Conservation (phyloP, 352 stramenopile genomes). For the Globisporangium barbulae region DNA sequence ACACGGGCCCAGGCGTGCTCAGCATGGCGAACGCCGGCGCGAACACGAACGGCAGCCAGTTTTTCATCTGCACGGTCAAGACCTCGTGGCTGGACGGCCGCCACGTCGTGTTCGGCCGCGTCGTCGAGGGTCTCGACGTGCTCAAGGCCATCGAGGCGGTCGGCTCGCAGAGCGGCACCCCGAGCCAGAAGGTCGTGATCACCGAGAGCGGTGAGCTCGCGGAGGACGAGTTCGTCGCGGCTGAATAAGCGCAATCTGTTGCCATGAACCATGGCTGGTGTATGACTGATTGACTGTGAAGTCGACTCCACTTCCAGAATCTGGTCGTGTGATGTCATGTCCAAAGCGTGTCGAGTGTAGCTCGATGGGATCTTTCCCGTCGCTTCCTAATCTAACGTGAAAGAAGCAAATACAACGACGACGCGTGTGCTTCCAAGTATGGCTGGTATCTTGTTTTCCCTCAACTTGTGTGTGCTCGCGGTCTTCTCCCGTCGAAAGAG, state of each 20-base stretch:
- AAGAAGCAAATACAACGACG: too few species aligned
- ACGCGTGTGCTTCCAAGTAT: too few species aligned
- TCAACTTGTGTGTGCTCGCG: too few species aligned
- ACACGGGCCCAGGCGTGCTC: conserved; percentile 61
- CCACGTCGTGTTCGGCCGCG: conserved; percentile 92
- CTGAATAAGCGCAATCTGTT: conserved; percentile 23
- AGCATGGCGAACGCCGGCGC: conserved; percentile 84
- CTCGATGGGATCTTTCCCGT: too few species aligned
- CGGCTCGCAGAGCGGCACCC: conserved; percentile 89
- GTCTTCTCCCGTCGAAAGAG: too few species aligned
- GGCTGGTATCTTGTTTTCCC: too few species aligned
- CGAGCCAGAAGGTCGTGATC: conserved; percentile 88
- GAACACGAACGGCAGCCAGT: conserved; percentile 96
- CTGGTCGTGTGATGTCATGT: too few species aligned
- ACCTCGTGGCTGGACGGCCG: conserved; percentile 88
- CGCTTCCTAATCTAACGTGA: too few species aligned
- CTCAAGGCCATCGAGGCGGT: conserved; percentile 95
- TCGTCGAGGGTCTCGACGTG: conserved; percentile 95
- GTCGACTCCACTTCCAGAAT: too few species aligned
- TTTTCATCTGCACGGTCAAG: conserved; percentile 96
- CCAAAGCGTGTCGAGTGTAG: too few species aligned
- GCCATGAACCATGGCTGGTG: not conserved
- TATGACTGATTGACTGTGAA: too few species aligned
- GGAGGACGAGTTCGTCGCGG: conserved; percentile 43
- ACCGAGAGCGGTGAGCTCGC: conserved; percentile 92